Conservation (phyloP, 2,329 filamentous ascomycete genomes). For the Nigrospora oryzae region DNA sequence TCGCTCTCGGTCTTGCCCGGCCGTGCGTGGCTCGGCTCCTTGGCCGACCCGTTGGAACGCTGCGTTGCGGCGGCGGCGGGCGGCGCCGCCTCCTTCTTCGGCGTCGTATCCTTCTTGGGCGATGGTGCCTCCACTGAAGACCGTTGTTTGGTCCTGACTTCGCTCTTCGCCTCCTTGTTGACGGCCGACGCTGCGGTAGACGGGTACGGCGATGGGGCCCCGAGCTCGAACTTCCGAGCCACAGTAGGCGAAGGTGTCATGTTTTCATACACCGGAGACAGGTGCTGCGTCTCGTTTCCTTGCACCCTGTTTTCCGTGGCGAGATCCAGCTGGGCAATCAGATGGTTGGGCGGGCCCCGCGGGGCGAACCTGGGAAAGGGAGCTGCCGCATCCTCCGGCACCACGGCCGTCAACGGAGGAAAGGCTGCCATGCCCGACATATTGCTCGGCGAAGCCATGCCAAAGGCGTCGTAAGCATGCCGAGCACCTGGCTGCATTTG, state of each 20-base stretch:
- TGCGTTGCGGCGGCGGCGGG: too few species aligned
- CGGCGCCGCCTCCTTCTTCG: conserved; percentile 11
- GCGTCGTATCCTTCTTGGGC: conserved; percentile 10
- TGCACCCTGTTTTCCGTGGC: conserved; percentile 36
- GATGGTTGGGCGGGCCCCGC: conserved; percentile 35
- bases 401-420: conserved; percentile 15
- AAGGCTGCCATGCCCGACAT: conserved; percentile 8
- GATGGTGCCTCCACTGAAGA: conserved; percentile 11
- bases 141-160: conserved; percentile 20
- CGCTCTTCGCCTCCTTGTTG: conserved; percentile 11
- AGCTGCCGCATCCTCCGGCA: conserved; percentile 2
- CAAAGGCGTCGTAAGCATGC: conserved; percentile 1
- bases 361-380: conserved; percentile 18
- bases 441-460: conserved; percentile 13
- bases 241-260: conserved; percentile 62
- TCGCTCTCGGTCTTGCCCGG: conserved; percentile 45
- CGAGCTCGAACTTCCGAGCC: conserved; percentile 42
- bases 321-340: conserved; percentile 48
- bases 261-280: conserved; percentile 69
- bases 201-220: conserved; percentile 14
- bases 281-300: conserved; percentile 36
- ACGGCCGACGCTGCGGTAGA: conserved; percentile 5
- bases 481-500: neutral
- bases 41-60: conserved; percentile 28
- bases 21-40: conserved; percentile 45